phyloP scores from a whole-genome alignment of 352 stramenopile species.

The Pythium aristosporum region DNA sequence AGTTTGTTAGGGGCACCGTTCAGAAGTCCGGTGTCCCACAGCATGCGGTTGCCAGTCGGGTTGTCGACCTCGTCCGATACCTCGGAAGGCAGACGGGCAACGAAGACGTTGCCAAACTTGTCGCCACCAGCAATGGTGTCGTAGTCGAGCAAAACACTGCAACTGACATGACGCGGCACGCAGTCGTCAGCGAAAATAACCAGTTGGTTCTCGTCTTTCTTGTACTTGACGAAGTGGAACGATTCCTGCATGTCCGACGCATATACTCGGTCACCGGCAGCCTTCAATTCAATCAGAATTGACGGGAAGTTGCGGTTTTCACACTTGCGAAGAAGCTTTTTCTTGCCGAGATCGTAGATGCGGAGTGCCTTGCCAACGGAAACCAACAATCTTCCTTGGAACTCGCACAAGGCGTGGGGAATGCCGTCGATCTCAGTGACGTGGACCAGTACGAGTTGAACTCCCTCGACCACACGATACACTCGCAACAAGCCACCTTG shows the following conservation, averaged over 20 bases:
- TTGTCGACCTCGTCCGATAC: conserved; percentile 97
- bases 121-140: conserved; percentile 97
- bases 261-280: conserved; percentile 94
- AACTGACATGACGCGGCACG: conserved; percentile 80
- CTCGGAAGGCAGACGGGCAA: conserved; percentile 92
- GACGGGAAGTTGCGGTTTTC: conserved; percentile 94
- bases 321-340: conserved; percentile 98
- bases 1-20: conserved; percentile 97
- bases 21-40: conserved; percentile 94
- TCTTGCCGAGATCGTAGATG: conserved; percentile 99
- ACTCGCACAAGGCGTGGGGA: conserved; percentile 96
- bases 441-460: conserved; percentile 95
- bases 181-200: conserved; percentile 97
- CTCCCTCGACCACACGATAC: conserved; percentile 92
- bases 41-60: conserved; percentile 93
- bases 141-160: conserved; percentile 94
- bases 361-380: conserved; percentile 94
- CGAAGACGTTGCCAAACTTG: conserved; percentile 99
- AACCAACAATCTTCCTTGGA: conserved; percentile 96
- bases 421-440: conserved; percentile 96
- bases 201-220: conserved; percentile 94
- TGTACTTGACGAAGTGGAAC: conserved; percentile 98
- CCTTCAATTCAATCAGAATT: conserved; percentile 93
- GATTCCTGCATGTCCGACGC: conserved; percentile 95
- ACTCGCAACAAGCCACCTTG: conserved; percentile 85